Percentiles rank a stretch among this genome's conserved stretches.
Evolutionary conservation across 768 basidiomycete genomes (phyloP).

Genomic region (Pleurotus pulmonarius): DNA sequence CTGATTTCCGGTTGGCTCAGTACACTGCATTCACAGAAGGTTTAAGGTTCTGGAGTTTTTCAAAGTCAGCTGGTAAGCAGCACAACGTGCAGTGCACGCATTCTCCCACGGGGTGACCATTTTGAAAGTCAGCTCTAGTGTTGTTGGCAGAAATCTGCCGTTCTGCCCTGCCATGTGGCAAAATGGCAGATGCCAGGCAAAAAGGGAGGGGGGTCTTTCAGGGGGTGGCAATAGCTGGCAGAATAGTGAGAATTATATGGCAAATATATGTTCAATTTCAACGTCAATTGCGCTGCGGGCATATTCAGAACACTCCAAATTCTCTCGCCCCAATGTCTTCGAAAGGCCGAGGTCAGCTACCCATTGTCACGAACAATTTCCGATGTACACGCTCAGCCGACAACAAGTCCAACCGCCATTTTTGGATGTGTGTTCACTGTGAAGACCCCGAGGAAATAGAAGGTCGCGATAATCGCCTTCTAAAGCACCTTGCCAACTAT

Average conservation of each 20-base stretch:
- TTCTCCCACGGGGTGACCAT: too few relatives aligned
- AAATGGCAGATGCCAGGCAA: neutral
- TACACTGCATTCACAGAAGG: too few relatives aligned
- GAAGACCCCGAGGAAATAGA: slow-evolving; percentile 5
- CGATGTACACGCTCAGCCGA: too few relatives aligned
- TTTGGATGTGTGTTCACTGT: slow-evolving; percentile 13
- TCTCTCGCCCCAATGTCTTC: neutral
- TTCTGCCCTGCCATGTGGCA: slow-evolving; percentile 3
- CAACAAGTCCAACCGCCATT: slow-evolving; percentile 6
- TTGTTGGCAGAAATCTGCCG: slow-evolving; percentile 10
- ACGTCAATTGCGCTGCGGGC: neutral
- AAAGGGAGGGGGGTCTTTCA: neutral
- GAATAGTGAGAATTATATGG: slow-evolving; percentile 1
- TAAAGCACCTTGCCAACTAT: slow-evolving; percentile 8
- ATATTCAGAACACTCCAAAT: neutral
- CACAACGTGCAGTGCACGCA: too few relatives aligned
- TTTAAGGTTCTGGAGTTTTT: too few relatives aligned
- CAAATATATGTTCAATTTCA: neutral
- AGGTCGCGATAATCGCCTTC: slow-evolving; percentile 10
- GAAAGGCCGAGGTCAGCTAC: neutral
- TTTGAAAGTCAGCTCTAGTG: slow-evolving; percentile 3
- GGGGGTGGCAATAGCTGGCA: slow-evolving; percentile 12
- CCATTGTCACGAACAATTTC: neutral
- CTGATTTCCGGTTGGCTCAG: too few relatives aligned
- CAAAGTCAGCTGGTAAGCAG: too few relatives aligned